phyloP scores from a whole-genome alignment of 176 grass and related monocot genomes.

The Triticum dicoccoides region DNA sequence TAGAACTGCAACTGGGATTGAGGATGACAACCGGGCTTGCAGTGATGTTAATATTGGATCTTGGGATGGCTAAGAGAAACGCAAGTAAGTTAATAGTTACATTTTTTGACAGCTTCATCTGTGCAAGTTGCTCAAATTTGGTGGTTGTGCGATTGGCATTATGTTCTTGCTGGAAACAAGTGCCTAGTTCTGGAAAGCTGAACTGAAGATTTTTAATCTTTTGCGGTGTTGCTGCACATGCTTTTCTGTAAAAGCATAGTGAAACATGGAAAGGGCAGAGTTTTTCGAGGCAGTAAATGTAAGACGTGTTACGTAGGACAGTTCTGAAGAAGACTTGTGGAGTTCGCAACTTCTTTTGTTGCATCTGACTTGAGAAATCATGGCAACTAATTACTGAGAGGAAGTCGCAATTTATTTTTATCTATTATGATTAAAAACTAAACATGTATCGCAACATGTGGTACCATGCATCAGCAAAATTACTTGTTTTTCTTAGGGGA shows the following conservation, averaged over 20 bases:
- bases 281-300: too few relatives aligned
- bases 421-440: too few relatives aligned
- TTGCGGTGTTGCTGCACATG: neutral
- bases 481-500: neutral
- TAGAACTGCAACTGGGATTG: neutral
- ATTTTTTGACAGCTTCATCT: neutral
- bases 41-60: neutral
- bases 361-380: too few relatives aligned
- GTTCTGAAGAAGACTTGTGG: too few relatives aligned
- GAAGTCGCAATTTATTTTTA: too few relatives aligned
- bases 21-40: neutral
- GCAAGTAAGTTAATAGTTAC: neutral
- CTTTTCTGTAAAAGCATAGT: too few relatives aligned
- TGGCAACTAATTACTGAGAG: too few relatives aligned
- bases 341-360: too few relatives aligned
- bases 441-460: neutral
- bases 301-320: too few relatives aligned
- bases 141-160: neutral
- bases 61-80: neutral
- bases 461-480: neutral
- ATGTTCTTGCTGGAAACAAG: neutral
- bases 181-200: conserved; percentile 9
- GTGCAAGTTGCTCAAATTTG: neutral
- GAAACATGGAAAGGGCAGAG: too few relatives aligned
- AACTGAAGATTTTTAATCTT: neutral